Evolutionary conservation across 495 filamentous ascomycete genomes (phyloP), one percentile per base, ranked within the genome.

Genomic region (Daldinia grandis): DNA sequence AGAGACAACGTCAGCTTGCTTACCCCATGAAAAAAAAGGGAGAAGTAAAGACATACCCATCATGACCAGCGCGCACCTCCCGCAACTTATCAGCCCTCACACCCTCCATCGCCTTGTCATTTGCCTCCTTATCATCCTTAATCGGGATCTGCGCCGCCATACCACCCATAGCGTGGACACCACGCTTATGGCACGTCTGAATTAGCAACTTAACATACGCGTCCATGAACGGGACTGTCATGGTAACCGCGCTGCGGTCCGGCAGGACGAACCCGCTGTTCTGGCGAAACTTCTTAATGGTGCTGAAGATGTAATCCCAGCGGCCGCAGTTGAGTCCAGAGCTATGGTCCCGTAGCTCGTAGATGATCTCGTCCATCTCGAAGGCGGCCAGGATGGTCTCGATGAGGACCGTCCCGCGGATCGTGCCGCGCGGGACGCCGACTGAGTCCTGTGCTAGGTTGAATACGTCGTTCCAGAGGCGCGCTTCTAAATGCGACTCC

Each of bases 331-430:
- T 99, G 70, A 99, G 87, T 58, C 95, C 95, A 10, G 95, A 91
- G 81, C 90, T 93, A 85, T 99, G 95, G 78, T 98, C 95, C 38
- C 95, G 92, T 68, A 99, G 90, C 81, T 99, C 95, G 83, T 97
- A 99, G 81, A 99, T 98, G 81, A 99, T 98, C 90, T 99, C 95
- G 65, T 99, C 95, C 95, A 99, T 99, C 85, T 99, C 96, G 74
- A 99, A 99, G n/a, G 94, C 96, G 31, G 96, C 95, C 25, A 93
- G 84, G 81, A 99, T 98, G 62, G 95, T 99, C 87, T 99, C 95
- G 79, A 99, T 98, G 72, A 99, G 83, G 19, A 99, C 95, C 3
- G 95, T 99, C 67, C 88, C 96, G 73, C 95, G 90, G 81, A 98
- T 97, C 27, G 94, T 98, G 27, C 96, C 96, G 54, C 95, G 88